Evolutionary conservation across 805 yeast genomes (phyloP).

Genomic region (Barnettozyma pratensis): DNA sequence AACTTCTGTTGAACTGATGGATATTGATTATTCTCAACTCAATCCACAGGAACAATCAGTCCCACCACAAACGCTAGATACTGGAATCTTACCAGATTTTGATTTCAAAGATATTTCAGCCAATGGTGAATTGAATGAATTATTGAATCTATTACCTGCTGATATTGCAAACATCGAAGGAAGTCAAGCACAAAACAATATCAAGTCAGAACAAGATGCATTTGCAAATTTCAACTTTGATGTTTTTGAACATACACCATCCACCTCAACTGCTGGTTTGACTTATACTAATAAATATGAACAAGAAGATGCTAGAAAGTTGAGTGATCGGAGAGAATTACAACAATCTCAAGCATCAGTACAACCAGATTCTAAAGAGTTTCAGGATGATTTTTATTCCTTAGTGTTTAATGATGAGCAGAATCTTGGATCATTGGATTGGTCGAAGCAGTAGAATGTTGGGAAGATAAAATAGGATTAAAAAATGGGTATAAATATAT

Average conservation of each 20-base stretch:
- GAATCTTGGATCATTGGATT: neutral
- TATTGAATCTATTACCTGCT: conserved; percentile 21
- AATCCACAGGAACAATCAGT: neutral
- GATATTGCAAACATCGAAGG: conserved; percentile 20
- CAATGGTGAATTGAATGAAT: conserved; percentile 17
- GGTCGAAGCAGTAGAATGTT: neutral
- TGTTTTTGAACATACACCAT: conserved; percentile 3
- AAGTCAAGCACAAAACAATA: neutral
- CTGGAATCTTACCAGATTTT: conserved; percentile 20
- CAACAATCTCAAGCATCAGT: neutral
- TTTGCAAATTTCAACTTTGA: conserved; percentile 3
- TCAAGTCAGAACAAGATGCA: conserved; percentile 1
- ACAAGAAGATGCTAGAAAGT: neutral
- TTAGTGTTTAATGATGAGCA: conserved; percentile 40
- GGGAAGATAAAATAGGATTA: no score
- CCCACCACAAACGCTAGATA: neutral
- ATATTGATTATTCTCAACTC: neutral
- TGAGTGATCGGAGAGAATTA: neutral
- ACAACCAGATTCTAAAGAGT: neutral
- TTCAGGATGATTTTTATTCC: conserved; percentile 35
- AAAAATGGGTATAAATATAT: no score
- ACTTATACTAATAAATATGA: neutral
- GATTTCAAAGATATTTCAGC: conserved; percentile 23
- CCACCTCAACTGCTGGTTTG: neutral
- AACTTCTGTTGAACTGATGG: neutral